phyloP scores from a whole-genome alignment of 73 alveolate species.

The Tetrahymena thermophila region DNA sequence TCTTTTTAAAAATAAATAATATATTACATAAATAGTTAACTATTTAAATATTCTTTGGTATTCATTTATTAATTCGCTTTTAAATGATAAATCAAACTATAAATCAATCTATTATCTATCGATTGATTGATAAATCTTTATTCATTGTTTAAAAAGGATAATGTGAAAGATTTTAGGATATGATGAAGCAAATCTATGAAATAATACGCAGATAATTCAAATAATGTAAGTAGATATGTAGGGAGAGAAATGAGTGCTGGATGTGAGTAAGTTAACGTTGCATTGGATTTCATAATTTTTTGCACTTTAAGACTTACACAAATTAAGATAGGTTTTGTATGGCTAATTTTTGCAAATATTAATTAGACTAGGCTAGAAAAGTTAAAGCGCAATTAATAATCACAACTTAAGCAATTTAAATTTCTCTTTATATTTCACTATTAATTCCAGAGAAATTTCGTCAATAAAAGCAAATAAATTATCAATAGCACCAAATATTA shows the following conservation, averaged over 20 bases:
- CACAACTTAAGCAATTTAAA: neutral
- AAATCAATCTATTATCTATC: too few relatives aligned
- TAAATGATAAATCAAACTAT: neutral
- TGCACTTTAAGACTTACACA: neutral
- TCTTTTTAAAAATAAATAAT: neutral
- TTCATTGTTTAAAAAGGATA: neutral
- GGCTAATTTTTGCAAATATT: neutral
- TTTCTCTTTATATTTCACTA: neutral
- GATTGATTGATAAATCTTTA: too few relatives aligned
- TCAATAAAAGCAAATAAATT: neutral
- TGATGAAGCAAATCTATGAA: neutral
- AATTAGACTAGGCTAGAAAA: neutral
- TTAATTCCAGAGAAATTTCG: neutral
- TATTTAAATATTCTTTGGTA: neutral
- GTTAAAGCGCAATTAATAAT: neutral
- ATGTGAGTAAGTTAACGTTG: neutral
- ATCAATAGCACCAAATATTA: neutral
- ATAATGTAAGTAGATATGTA: neutral
- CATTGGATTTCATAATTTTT: neutral
- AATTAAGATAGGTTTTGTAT: neutral
- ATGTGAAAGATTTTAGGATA: neutral
- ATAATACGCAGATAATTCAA: neutral
- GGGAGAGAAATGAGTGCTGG: neutral
- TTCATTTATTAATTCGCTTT: neutral
- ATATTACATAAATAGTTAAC: neutral